Conservation (phyloP, 179 eudicot genomes). For the Beta lomatogona region DNA sequence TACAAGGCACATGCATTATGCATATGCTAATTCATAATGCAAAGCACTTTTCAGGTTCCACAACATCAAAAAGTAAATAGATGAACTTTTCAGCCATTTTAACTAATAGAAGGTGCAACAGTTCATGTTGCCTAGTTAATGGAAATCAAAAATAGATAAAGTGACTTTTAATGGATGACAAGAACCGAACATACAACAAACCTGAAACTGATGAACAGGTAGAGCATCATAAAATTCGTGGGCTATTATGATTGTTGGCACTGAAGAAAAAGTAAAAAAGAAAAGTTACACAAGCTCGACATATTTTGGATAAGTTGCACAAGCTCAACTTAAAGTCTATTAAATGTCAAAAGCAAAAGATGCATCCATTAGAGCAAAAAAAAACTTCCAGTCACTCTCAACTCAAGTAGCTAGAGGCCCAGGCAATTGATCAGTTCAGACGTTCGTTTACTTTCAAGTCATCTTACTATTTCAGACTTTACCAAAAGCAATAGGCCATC, state of each 20-base stretch:
- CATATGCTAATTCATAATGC: too few relatives aligned
- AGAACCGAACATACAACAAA: slow-evolving; percentile 29
- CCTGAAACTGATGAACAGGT: slow-evolving; percentile 99
- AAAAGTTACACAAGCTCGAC: slow-evolving; percentile 8
- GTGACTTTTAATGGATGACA: background rate
- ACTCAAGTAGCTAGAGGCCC: too few relatives aligned
- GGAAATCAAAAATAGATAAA: background rate
- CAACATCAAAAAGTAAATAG: too few relatives aligned
- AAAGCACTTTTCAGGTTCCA: too few relatives aligned
- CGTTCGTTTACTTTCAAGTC: too few relatives aligned
- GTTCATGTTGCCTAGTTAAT: background rate
- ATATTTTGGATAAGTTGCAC: background rate
- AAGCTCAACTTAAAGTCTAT: background rate
- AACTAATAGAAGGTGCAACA: background rate
- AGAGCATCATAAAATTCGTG: slow-evolving; percentile 96
- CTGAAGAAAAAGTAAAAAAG: slow-evolving; percentile 43
- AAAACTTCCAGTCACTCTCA: too few relatives aligned
- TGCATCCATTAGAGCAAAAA: too few relatives aligned
- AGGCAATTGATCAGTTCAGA: too few relatives aligned
- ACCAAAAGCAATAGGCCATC: too few relatives aligned
- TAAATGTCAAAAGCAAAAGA: background rate
- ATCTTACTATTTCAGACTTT: too few relatives aligned
- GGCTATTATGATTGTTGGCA: slow-evolving; percentile 81
- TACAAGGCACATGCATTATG: too few relatives aligned
- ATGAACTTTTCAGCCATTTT: too few relatives aligned